phyloP scores from a whole-genome alignment of 331 rosid genomes.

The Pyrus hybrid region DNA sequence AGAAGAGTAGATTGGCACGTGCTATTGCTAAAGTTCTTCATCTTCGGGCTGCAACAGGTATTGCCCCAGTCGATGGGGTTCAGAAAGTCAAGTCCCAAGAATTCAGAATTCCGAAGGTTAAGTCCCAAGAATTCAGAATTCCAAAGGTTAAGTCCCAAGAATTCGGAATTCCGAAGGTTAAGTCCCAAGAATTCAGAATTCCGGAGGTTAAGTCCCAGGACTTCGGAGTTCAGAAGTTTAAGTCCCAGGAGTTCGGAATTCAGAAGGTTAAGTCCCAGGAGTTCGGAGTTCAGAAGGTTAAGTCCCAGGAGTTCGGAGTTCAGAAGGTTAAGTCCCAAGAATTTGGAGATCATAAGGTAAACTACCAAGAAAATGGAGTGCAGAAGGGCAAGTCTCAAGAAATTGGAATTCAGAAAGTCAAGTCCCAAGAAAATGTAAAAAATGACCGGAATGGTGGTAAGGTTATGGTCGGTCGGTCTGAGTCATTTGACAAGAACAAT shows the following conservation, averaged over 20 bases:
- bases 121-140: conserved; percentile 20
- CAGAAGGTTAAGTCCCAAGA: conserved; percentile 20
- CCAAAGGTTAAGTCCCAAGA: conserved; percentile 17
- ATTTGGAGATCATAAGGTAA: background rate
- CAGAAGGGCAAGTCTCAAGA: conserved; percentile 21
- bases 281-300: conserved; percentile 3
- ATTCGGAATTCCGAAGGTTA: background rate
- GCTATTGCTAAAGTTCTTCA: conserved; percentile 78
- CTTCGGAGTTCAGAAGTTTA: background rate
- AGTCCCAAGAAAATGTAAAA: conserved; percentile 31
- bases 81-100: conserved; percentile 25
- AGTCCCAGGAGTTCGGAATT: conserved; percentile 4
- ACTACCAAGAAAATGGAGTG: conserved; percentile 14
- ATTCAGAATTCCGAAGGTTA: conserved; percentile 3
- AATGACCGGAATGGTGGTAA: conserved; percentile 30
- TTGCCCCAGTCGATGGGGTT: conserved; percentile 47
- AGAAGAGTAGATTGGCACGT: conserved; percentile 53
- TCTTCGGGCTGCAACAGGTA: conserved; percentile 44
- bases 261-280: conserved; percentile 21
- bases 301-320: conserved; percentile 6
- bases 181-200: conserved; percentile 1
- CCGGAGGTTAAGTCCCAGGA: conserved; percentile 16
- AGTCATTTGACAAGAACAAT: conserved; percentile 25
- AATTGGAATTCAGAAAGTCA: conserved; percentile 20
- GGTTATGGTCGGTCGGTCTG: conserved; percentile 17